Conservation (phyloP, 306 rosid genomes). For the Corylus avellana region DNA sequence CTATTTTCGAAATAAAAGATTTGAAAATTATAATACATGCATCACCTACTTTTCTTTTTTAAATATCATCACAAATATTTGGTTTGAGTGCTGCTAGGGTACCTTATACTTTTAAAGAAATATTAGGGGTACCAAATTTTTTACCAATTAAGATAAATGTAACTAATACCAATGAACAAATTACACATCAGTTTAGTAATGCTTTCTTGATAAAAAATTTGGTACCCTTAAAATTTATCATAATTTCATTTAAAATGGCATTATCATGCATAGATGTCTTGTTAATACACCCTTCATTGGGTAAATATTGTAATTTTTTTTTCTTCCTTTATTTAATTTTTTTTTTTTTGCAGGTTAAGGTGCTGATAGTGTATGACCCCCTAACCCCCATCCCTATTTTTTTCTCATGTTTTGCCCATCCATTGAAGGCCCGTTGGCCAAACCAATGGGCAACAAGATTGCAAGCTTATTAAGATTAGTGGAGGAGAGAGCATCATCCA, state of each 20-base stretch:
- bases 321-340: background rate
- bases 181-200: too few relatives aligned
- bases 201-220: too few relatives aligned
- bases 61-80: too few relatives aligned
- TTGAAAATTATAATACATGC: too few relatives aligned
- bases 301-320: background rate
- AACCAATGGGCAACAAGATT: conserved; percentile 21
- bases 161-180: too few relatives aligned
- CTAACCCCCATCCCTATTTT: background rate
- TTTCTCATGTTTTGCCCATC: background rate
- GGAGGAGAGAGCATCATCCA: conserved; percentile 32
- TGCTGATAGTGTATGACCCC: background rate
- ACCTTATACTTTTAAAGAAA: too few relatives aligned
- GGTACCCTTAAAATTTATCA: too few relatives aligned
- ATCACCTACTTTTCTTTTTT: too few relatives aligned
- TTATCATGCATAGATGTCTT: background rate
- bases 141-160: too few relatives aligned
- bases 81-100: too few relatives aligned
- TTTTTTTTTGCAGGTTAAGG: background rate
- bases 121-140: too few relatives aligned
- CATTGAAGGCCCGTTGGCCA: conserved; percentile 19
- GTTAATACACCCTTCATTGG: background rate
- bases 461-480: conserved; percentile 31
- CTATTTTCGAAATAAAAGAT: too few relatives aligned
- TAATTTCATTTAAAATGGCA: background rate